Base-by-base conservation (phyloP, 2,329 filamentous ascomycete genomes). In the Cephalotrichum gorgonifer region DNA sequence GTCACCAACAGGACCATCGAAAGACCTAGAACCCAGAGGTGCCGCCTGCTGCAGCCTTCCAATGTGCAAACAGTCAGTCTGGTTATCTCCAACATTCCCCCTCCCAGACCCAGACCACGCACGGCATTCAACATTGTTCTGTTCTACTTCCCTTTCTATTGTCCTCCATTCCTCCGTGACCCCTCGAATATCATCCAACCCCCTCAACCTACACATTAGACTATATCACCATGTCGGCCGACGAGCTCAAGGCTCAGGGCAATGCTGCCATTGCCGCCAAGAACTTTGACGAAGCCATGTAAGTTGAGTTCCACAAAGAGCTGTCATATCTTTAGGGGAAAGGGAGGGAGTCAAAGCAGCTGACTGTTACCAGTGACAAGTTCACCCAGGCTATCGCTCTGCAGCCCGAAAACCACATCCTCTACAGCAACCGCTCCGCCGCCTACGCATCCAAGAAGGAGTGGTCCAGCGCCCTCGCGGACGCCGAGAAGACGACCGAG, bases 211-310 rank as follows among this genome's bases (percentile, higher is more conserved):
- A 27, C 45, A 35, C 28, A 43, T 20, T 6, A 6, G 22, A 22
- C 22, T 20, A 39, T n/a, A 39, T 39, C 35, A 39, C 6, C 35
- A 39, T 77, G 60, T 76, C 76, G 53, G 79, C 79, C 58, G 81
- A 84, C 67, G 79, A 91, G 79, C 81, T 98, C 62, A 98, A 98
- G 77, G 88, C 90, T 62, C 85, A 93, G 66, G 93, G 91, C 75
- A 98, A 98, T 78, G 95, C 95, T 76, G 90, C 94, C 70, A 98
- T 98, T 69, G 85, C 88, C 56, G 89, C 88, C 54, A 97, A 97
- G 79, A 89, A 97, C 70, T 98, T 95, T 67, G 79, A 89, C 62
- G 88, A 91, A 67, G 93, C 93, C 63, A 81, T 95, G 91, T 97
- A 79, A 70, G 88, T 81, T 11, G 35, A 4, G 44, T 44, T 33